Conservation (phyloP, 306 rosid genomes). For the Casuarina equisetifolia region DNA sequence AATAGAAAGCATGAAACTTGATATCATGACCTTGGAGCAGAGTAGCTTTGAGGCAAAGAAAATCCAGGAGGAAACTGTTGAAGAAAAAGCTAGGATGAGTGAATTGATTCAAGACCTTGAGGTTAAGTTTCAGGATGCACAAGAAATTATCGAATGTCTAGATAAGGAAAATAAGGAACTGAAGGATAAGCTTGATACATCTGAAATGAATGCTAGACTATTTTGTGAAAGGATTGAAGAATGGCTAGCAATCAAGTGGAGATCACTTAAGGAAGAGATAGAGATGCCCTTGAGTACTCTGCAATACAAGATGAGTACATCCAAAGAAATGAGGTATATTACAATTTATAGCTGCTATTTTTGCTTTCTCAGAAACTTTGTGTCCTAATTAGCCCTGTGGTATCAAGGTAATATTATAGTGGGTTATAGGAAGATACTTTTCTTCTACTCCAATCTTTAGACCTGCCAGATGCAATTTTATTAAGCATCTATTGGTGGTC, state of each 20-base stretch:
- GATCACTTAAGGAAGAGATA: constrained; percentile 23
- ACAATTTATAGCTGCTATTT: constrained; percentile 8
- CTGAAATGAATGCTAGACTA: constrained; percentile 39
- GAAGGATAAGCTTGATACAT: constrained; percentile 46
- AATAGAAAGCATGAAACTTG: constrained; percentile 85
- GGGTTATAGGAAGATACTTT: constrained; percentile 7
- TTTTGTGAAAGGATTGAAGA: constrained; percentile 62
- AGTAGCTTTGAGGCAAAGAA: constrained; percentile 62
- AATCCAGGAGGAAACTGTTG: constrained; percentile 58
- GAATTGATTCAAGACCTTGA: constrained; percentile 53
- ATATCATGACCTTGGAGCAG: constrained; percentile 73
- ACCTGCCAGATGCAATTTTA: constrained; percentile 15
- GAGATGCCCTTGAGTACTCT: constrained; percentile 28
- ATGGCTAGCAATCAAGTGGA: constrained; percentile 50
- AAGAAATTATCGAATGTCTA: constrained; percentile 35
- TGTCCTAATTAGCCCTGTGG: constrained; percentile 3
- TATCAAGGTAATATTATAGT: constrained; percentile 2
- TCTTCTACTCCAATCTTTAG: neutral
- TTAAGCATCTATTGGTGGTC: neutral
- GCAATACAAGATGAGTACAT: constrained; percentile 29
- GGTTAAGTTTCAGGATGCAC: constrained; percentile 48
- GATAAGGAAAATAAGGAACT: constrained; percentile 61
- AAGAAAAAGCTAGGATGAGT: constrained; percentile 53
- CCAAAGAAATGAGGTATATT: constrained; percentile 53
- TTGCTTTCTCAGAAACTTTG: constrained; percentile 13